Conservation (phyloP, 2,329 filamentous ascomycete genomes). For the Botryotinia narcissicola region DNA sequence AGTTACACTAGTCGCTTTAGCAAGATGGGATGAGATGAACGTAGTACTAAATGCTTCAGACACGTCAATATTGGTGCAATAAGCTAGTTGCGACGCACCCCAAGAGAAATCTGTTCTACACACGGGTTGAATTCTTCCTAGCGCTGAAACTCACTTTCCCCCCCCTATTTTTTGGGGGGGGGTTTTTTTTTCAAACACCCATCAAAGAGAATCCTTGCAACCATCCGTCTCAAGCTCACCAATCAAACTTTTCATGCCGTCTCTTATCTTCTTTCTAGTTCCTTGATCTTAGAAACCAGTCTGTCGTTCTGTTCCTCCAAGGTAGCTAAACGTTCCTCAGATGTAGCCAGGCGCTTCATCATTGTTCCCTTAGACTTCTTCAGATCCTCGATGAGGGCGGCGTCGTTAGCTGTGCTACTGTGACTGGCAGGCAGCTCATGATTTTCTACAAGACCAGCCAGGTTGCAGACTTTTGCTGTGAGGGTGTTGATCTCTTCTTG, state of each 20-base stretch:
- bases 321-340: background rate
- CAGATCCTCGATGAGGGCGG: background rate
- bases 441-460: background rate
- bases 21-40: background rate
- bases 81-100: background rate
- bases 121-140: background rate
- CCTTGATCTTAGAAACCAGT: background rate
- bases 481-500: background rate
- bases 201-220: background rate
- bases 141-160: background rate
- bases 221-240: background rate
- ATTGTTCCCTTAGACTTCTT: background rate
- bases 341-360: background rate
- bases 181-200: background rate
- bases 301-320: background rate
- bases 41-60: background rate
- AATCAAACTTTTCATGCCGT: background rate
- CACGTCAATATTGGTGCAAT: background rate
- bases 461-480: background rate
- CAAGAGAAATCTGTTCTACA: background rate
- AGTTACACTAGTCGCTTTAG: background rate
- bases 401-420: background rate
- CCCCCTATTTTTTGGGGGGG: too few relatives aligned
- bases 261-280: background rate
- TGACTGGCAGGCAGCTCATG: background rate